phyloP scores from a whole-genome alignment of 2,329 filamentous ascomycete species.

The Epichloe elymi region DNA sequence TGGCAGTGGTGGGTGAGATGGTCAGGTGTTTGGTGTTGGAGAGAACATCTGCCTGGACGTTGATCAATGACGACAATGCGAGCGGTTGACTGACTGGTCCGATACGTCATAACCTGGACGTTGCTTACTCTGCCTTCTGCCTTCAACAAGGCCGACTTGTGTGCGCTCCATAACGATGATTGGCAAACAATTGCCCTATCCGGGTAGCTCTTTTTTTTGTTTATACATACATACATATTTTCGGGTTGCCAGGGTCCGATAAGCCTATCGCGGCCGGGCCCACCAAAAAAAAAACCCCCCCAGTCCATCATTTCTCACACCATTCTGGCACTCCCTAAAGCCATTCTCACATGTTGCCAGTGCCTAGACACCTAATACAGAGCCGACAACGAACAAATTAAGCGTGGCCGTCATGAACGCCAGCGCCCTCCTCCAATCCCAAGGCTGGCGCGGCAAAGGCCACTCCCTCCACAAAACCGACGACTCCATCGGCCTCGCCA shows the following conservation, averaged over 20 bases:
- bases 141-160: too few species aligned
- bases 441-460: slow-evolving; percentile 83
- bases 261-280: background rate
- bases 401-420: slow-evolving; percentile 54
- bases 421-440: slow-evolving; percentile 64
- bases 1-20: too few species aligned
- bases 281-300: background rate
- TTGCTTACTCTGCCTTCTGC: too few species aligned
- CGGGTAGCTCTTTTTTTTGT: too few species aligned
- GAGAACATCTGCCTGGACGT: too few species aligned
- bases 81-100: too few species aligned
- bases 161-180: too few species aligned
- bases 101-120: background rate
- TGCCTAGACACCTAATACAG: background rate
- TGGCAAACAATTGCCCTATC: too few species aligned
- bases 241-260: background rate
- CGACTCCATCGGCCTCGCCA: slow-evolving; percentile 63
- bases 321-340: background rate
- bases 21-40: too few species aligned
- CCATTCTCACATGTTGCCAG: background rate
- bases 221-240: too few species aligned
- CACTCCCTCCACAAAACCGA: slow-evolving; percentile 70
- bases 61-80: too few species aligned
- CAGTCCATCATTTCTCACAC: background rate
- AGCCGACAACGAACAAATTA: background rate